Conservation (phyloP, 192 early-diverging fungal species). For the Podila horticola region DNA sequence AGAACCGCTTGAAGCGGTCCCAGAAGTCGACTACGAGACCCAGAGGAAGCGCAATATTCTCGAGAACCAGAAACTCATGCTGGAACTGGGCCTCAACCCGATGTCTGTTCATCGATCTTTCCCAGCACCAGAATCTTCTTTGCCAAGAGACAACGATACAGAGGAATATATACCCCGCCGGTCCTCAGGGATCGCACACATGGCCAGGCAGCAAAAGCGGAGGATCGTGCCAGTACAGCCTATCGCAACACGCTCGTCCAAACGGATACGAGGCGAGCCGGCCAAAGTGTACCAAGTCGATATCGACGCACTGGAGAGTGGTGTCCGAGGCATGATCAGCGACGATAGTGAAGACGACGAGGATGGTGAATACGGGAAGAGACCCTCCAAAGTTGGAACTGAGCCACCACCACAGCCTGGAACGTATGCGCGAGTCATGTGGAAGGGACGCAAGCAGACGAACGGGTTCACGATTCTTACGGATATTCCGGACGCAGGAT, state of each 20-base stretch:
- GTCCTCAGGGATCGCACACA: neutral
- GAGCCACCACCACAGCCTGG: conserved; percentile 12
- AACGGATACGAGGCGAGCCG: conserved; percentile 42
- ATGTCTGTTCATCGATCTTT: neutral
- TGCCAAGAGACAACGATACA: conserved; percentile 9
- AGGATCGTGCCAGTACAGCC: neutral
- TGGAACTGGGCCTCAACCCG: conserved; percentile 50
- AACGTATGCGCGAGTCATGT: conserved; percentile 19
- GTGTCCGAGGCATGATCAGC: neutral
- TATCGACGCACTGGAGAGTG: conserved; percentile 28
- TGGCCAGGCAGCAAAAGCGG: neutral
- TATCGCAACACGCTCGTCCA: conserved; percentile 24
- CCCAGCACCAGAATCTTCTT: neutral
- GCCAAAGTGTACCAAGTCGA: conserved; percentile 24
- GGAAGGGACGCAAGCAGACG: conserved; percentile 43
- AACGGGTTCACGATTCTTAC: conserved; percentile 14
- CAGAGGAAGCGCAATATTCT: conserved; percentile 54
- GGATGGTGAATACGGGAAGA: neutral
- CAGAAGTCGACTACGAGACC: conserved; percentile 52
- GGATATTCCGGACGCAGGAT: conserved; percentile 29
- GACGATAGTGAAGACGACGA: conserved; percentile 1
- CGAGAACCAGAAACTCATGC: conserved; percentile 53
- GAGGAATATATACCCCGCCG: neutral
- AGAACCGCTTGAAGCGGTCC: neutral
- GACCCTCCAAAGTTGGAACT: neutral